Percentiles rank a stretch among this genome's conserved stretches.
Evolutionary conservation across 495 filamentous ascomycete species (phyloP).

Genomic region (Penicillium bialowiezense): DNA sequence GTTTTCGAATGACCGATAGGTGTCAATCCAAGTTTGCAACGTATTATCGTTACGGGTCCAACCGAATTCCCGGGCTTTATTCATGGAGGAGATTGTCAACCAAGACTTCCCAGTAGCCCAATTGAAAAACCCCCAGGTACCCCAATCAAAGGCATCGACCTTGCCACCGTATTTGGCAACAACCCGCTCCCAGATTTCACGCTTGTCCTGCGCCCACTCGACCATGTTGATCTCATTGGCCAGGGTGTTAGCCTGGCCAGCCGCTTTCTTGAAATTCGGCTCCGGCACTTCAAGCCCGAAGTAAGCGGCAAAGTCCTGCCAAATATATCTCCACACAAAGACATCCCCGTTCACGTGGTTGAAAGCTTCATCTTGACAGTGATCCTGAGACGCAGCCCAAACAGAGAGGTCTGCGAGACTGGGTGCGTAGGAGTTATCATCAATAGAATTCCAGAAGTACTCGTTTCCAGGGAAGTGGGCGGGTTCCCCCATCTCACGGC

Average conservation of each 20-base stretch:
- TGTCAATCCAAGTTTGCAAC: conserved; percentile 21
- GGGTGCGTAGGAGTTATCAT: conserved; percentile 25
- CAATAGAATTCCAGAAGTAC: conserved; percentile 24
- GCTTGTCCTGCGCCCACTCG: conserved; percentile 31
- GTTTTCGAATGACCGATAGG: conserved; percentile 24
- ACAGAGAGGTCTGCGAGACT: conserved; percentile 24
- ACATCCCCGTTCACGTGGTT: conserved; percentile 29
- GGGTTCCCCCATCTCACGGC: conserved; percentile 18
- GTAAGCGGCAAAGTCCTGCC: conserved; percentile 19
- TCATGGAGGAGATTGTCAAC: conserved; percentile 18
- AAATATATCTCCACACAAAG: conserved; percentile 29
- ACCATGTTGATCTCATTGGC: conserved; percentile 23
- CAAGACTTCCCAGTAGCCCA: conserved; percentile 22
- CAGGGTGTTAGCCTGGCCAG: conserved; percentile 11
- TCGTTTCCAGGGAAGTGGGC: conserved; percentile 19
- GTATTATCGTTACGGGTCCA: conserved; percentile 17
- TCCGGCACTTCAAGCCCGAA: conserved; percentile 22
- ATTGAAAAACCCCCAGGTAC: conserved; percentile 27
- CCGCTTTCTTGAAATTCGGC: conserved; percentile 11
- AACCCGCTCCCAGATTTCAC: conserved; percentile 23
- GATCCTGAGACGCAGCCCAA: conserved; percentile 11
- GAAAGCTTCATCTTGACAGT: conserved; percentile 27
- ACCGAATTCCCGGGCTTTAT: conserved; percentile 25
- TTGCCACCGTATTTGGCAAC: conserved; percentile 22
- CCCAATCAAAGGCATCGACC: conserved; percentile 21